Percentiles rank a stretch among this genome's conserved stretches.
Evolutionary conservation across 2,329 filamentous ascomycete genomes (phyloP).

Genomic region (Tothia fuscella): DNA sequence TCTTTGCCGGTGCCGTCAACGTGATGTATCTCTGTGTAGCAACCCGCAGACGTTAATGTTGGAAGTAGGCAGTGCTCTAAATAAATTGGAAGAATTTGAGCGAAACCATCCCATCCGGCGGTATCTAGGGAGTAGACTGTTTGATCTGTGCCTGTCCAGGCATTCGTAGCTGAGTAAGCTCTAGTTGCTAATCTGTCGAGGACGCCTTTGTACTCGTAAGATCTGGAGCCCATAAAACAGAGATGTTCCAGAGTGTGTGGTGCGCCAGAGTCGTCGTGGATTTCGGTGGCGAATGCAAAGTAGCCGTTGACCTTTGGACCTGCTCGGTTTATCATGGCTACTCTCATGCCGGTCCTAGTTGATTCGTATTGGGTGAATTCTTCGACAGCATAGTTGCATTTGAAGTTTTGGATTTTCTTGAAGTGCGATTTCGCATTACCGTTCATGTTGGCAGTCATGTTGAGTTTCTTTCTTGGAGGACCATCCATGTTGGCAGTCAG

Average conservation of each 20-base stretch:
- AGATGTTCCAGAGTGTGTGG: conserved; percentile 26
- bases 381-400: conserved; percentile 79
- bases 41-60: conserved; percentile 82
- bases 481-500: too few relatives aligned
- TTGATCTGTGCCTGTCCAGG: conserved; percentile 93
- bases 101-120: conserved; percentile 93
- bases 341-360: conserved; percentile 83
- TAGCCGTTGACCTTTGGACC: conserved; percentile 94
- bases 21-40: conserved; percentile 93
- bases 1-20: conserved; percentile 88
- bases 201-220: conserved; percentile 87
- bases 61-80: conserved; percentile 88
- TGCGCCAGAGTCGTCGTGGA: conserved; percentile 91
- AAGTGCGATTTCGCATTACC: conserved; percentile 42
- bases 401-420: conserved; percentile 73
- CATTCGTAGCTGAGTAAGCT: conserved; percentile 89
- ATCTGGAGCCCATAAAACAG: conserved; percentile 57
- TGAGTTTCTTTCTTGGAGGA: too few relatives aligned
- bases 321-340: conserved; percentile 81
- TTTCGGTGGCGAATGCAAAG: conserved; percentile 92
- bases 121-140: conserved; percentile 93
- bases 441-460: too few relatives aligned
- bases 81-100: conserved; percentile 87
- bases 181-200: conserved; percentile 88
- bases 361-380: conserved; percentile 94